Percentiles rank a stretch among this genome's conserved stretches.
These are phyloP conservation scores for Avena eriantha DNA, from an alignment of 176 grass and related monocot genomes.

Conservation along the genomic window DNA sequence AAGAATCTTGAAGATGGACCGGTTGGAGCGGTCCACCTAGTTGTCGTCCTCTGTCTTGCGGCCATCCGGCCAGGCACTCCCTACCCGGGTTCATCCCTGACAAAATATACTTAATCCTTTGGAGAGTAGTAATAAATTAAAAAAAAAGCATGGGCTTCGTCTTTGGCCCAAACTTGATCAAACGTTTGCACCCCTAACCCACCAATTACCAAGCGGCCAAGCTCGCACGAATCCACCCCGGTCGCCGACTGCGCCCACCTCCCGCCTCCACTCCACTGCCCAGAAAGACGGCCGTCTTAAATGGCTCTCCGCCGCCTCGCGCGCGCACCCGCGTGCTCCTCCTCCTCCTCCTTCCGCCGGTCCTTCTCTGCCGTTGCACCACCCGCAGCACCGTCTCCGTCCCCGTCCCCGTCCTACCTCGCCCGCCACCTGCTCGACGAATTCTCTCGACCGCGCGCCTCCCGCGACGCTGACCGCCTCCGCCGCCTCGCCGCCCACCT, in stretches of 20 bases:
- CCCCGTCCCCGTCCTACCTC: constrained; percentile 12
- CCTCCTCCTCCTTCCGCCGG: neutral
- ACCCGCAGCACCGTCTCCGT: neutral
- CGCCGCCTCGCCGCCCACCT: constrained; percentile 49
- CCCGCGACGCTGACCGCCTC: constrained; percentile 53
- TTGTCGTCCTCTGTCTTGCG: too few species aligned
- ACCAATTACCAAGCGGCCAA: neutral
- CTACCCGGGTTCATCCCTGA: too few species aligned
- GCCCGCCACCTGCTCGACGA: constrained; percentile 76
- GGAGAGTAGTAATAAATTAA: neutral
- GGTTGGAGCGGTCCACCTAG: too few species aligned
- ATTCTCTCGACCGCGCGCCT: constrained; percentile 66
- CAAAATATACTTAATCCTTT: too few species aligned
- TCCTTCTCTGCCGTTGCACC: neutral
- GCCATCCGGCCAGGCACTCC: too few species aligned
- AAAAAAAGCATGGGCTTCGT: neutral
- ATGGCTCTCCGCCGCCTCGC: constrained; percentile 37
- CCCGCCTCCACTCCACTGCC: neutral
- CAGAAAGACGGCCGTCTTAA: neutral
- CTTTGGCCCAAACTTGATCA: neutral
- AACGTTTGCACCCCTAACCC: neutral
- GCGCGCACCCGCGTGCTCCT: neutral
- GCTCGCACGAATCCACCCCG: neutral
- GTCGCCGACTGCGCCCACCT: neutral
- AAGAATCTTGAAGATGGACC: too few species aligned